These are phyloP conservation scores for Clarireedia monteithiana DNA, from an alignment of 2,329 filamentous ascomycete species.

Conservation along the genomic window DNA sequence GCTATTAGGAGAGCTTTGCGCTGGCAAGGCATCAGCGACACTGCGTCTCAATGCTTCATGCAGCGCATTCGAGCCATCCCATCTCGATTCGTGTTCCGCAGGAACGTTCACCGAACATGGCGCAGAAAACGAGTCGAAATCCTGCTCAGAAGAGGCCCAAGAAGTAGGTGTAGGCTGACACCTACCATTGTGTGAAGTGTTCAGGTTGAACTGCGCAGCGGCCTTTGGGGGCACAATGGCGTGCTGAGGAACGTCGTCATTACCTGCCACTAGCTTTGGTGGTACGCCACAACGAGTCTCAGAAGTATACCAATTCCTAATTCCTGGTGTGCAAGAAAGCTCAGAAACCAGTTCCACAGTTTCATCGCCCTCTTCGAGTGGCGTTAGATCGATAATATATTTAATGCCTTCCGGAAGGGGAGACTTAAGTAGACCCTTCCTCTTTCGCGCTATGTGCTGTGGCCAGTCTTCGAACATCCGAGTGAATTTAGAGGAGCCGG, in stretches of 20 bases:
- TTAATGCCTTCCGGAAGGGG: constrained; percentile 38
- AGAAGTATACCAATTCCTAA: constrained; percentile 47
- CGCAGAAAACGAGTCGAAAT: too few species aligned
- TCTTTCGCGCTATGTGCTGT: constrained; percentile 33
- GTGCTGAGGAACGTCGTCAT: constrained; percentile 33
- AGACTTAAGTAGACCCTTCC: constrained; percentile 19
- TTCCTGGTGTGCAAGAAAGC: constrained; percentile 47
- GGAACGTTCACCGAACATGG: too few species aligned
- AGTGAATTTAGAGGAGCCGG: constrained; percentile 40
- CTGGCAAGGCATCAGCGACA: too few species aligned
- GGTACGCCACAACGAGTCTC: constrained; percentile 33
- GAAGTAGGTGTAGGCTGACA: neutral
- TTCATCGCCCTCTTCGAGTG: constrained; percentile 53
- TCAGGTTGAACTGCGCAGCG: neutral
- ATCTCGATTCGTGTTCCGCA: too few species aligned
- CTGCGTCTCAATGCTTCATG: too few species aligned
- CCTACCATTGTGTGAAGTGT: neutral
- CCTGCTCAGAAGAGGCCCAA: too few species aligned
- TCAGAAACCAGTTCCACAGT: constrained; percentile 51
- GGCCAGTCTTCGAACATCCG: constrained; percentile 38
- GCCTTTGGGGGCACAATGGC: neutral
- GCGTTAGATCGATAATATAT: constrained; percentile 57
- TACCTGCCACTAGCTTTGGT: constrained; percentile 35
- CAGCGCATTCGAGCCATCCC: too few species aligned
- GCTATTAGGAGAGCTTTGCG: too few species aligned